Base-by-base conservation (phyloP, 2,329 filamentous ascomycete species). In the Fusarium abutilonis region DNA sequence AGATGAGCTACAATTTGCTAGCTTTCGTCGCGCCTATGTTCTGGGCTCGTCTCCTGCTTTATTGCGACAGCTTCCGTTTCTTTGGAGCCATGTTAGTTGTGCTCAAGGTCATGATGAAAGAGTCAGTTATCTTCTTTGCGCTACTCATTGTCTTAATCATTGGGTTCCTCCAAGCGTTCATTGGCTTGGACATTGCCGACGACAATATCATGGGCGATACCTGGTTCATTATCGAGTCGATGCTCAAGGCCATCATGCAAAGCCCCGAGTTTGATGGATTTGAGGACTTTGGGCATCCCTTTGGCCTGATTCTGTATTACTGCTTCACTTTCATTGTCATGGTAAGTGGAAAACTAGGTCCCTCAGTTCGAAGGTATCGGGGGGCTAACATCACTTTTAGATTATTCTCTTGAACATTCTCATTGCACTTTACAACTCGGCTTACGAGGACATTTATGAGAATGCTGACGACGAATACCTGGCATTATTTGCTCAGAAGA, bases 21-120 rank as follows among this genome's bases (percentile, higher is more conserved):
- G 93, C 95, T 9, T 96, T 97, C 75, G 88, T 89, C 4, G 93
- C 95, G 0, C 95, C 95, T 0, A 91, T 99, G 91, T 98, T 99
- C 76, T 99, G 95, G 94, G 90, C 89, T 72, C 90, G 95, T 5
- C 83, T 99, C 56, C 79, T 99, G 61, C 85, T 99, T 7, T 99
- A 97, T 73, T 86, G 99, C 15, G 95, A 99, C 76, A 92, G 90
- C 31, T 86, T 96, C 82, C 88, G 91, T 52, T 99, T 99, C 81
- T 99, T 99, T 71, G 95, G 95, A 21, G 93, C 94, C 45, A 99
- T 99, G 95, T 85, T 99, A 1, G 94, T 99, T 2, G 93, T 99
- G 2, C 82, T 99, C 40, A 96, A 98, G 75, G 90, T 93, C 47
- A 93, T 94, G 91, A 93, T 94, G 90, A 92, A 92, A 72, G 90